Base-by-base conservation (phyloP, 129 eudicot species). In the Artemisia argyi region DNA sequence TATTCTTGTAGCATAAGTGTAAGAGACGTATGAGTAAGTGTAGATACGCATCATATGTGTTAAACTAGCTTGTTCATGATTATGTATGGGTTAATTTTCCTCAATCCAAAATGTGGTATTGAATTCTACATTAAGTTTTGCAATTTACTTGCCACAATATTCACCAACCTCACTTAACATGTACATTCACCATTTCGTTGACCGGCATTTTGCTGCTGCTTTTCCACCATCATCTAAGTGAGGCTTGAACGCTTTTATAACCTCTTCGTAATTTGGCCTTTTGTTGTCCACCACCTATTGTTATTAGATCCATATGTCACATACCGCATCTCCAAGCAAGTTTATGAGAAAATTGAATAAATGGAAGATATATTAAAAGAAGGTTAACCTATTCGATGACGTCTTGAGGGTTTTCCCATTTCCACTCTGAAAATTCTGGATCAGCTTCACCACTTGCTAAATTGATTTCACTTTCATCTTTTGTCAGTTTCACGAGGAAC, bases 391-490 rank as follows among this genome's bases (percentile, higher is more conserved):
- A 97, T 78, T 90, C 96, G 28, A 90, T 80, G 73, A 94, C 96
- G 60, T 94, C 91, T 74, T 90, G 88, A 8, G 97, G 97, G 50
- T 59, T 86, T 61, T 89, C 91, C 99, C 99, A 94, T 86, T 90
- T 94, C 99, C 99, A 94, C 81, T 94, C 97, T 32, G 99, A 81
- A 77, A 94, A 94, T 74, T 94, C 98, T 26, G 93, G 86, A 14
- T 94, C 97, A 64, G 76, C 85, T 82, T 85, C 96, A 62, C 98
- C 96, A 77, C 77, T 90, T 50, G 85, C 91, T 72, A 94, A 73
- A 54, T 90, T 90, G 65, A 94, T 87, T 73, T 90, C 98, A 9
- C 89, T 79, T 72, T 94, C 98, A 57, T 86, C 96, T 73, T 81
- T 81, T 26, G 85, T 87, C 13, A 88, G 72, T 73, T 81, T 84